These are phyloP conservation scores for Wickerhamiella nectarea DNA, from an alignment of 805 yeast species.

Conservation along the genomic window DNA sequence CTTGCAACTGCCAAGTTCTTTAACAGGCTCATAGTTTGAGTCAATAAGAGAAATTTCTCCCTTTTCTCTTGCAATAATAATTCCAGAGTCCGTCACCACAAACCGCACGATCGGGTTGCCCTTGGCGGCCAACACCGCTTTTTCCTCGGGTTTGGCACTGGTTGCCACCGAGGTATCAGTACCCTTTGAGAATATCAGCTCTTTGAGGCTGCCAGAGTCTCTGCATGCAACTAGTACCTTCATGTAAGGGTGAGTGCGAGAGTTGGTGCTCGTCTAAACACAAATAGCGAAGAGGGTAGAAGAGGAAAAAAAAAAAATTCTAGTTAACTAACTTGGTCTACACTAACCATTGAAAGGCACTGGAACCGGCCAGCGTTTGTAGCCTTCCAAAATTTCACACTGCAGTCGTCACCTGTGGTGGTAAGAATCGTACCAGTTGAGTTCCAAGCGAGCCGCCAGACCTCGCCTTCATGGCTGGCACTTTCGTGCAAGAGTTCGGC, in stretches of 20 bases:
- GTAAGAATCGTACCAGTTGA: conserved; percentile 83
- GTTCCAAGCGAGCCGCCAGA: conserved; percentile 96
- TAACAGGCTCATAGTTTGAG: conserved; percentile 13
- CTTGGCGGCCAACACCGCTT: conserved; percentile 28
- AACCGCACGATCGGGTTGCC: conserved; percentile 20
- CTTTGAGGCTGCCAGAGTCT: conserved; percentile 41
- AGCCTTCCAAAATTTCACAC: conserved; percentile 82
- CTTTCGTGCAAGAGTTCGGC: conserved; percentile 54
- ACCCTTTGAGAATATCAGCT: conserved; percentile 47
- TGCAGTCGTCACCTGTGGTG: conserved; percentile 92
- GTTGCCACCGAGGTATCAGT: conserved; percentile 68
- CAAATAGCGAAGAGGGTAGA: background rate
- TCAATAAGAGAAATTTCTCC: conserved; percentile 18
- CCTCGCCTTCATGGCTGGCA: conserved; percentile 72
- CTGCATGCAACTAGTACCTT: conserved; percentile 38
- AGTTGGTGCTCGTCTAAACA: too few species aligned
- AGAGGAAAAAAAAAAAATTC: too few species aligned
- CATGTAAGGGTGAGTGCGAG: conserved; percentile 26
- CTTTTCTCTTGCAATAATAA: conserved; percentile 21
- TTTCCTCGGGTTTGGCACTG: conserved; percentile 49
- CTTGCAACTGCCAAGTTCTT: conserved; percentile 8
- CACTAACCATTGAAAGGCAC: conserved; percentile 75
- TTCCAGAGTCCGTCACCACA: conserved; percentile 7
- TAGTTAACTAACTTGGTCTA: too few species aligned
- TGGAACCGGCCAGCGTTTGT: conserved; percentile 75